phyloP scores from a whole-genome alignment of 2,329 filamentous ascomycete genomes.

The Thermothelomyces thermophilus region DNA sequence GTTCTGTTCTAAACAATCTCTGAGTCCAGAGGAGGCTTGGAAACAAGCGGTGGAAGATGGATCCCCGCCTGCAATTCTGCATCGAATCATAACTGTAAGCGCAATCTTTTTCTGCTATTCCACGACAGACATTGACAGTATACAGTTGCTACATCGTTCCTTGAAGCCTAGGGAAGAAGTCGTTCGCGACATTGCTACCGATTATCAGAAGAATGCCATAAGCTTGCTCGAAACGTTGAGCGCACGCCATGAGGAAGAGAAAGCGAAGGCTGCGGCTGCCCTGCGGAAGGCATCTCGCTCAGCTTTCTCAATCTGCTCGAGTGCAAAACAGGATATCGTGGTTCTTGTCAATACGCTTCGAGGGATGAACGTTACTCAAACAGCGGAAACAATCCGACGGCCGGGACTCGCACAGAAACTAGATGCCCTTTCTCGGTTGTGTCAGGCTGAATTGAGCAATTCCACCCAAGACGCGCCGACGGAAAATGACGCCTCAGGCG shows the following conservation, averaged over 20 bases:
- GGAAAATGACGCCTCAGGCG: neutral
- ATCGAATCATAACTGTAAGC: conserved; percentile 17
- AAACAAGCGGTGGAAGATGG: conserved; percentile 10
- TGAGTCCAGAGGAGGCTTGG: conserved; percentile 7
- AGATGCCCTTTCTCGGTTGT: conserved; percentile 1
- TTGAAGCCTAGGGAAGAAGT: conserved; percentile 19
- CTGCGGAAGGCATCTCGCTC: conserved; percentile 7
- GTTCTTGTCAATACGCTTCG: conserved; percentile 3
- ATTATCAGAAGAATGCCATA: conserved; percentile 15
- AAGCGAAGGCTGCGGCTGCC: neutral
- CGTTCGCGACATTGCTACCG: conserved; percentile 14
- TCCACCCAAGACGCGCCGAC: neutral
- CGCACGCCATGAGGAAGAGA: conserved; percentile 12
- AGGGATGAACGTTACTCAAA: conserved; percentile 2
- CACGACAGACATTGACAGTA: neutral
- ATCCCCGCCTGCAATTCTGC: conserved; percentile 11
- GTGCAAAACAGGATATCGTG: conserved; percentile 8
- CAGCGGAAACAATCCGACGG: neutral
- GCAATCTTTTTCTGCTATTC: no score
- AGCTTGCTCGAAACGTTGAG: conserved; percentile 12
- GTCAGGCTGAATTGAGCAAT: neutral
- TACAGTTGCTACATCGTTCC: conserved; percentile 19
- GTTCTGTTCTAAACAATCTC: neutral
- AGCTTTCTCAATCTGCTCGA: conserved; percentile 3
- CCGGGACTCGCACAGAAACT: conserved; percentile 12